phyloP scores from a whole-genome alignment of 306 rosid species.

The Cucurbita pepo region DNA sequence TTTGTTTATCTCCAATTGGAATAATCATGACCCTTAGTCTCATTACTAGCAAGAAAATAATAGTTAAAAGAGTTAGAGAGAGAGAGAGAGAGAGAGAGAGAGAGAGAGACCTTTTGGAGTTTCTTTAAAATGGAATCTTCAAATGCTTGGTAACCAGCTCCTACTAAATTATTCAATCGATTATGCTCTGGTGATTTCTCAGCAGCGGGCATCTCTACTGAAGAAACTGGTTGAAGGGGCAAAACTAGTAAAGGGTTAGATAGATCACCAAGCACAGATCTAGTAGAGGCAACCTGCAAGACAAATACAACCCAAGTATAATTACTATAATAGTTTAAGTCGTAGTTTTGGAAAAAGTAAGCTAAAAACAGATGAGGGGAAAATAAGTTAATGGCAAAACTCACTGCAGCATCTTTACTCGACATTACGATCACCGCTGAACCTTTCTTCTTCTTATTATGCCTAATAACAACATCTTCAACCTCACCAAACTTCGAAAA shows the following conservation, averaged over 20 bases:
- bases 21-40: background rate
- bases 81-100: too few species aligned
- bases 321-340: background rate
- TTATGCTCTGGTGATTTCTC: conserved; percentile 31
- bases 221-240: conserved; percentile 49
- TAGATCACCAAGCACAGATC: conserved; percentile 51
- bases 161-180: conserved; percentile 34
- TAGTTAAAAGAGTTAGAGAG: background rate
- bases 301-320: background rate
- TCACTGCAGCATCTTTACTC: conserved; percentile 70
- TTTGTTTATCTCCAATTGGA: background rate
- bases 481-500: conserved; percentile 65
- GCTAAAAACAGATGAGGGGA: background rate
- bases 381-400: conserved; percentile 1
- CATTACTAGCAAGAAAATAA: background rate
- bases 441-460: conserved; percentile 63
- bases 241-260: conserved; percentile 67
- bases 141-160: conserved; percentile 63
- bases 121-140: conserved; percentile 73
- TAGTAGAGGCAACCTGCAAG: conserved; percentile 49
- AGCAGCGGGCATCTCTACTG: conserved; percentile 22
- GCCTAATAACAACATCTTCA: conserved; percentile 80
- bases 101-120: conserved; percentile 49
- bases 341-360: background rate
- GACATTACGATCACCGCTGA: conserved; percentile 86